A percentile compares a stretch with the other conserved stretches of the same genome.
phyloP scores from a whole-genome alignment of 306 rosid species.

The Aeschynomene evenia region DNA sequence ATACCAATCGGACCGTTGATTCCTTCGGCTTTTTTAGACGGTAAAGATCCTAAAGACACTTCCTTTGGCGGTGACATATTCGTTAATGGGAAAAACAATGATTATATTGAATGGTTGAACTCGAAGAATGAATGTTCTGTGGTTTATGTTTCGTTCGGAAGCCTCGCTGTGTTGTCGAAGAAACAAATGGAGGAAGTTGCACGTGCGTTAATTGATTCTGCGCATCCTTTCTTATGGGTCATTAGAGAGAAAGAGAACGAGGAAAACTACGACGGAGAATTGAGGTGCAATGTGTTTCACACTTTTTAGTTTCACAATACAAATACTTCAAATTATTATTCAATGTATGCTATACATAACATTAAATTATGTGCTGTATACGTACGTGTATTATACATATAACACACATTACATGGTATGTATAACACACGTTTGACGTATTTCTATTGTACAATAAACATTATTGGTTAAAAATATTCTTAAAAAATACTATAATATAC shows the following conservation, averaged over 20 bases:
- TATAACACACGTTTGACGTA: too few relatives aligned
- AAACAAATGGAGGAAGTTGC: constrained; percentile 63
- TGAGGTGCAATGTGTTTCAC: too few relatives aligned
- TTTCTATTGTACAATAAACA: too few relatives aligned
- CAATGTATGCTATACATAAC: too few relatives aligned
- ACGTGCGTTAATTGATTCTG: constrained; percentile 45
- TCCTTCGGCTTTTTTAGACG: constrained; percentile 47
- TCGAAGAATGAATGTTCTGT: constrained; percentile 44
- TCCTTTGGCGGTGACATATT: constrained; percentile 46
- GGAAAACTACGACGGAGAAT: not conserved
- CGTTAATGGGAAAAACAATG: not conserved
- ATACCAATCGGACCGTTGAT: constrained; percentile 62
- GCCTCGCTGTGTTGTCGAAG: constrained; percentile 29
- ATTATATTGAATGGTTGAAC: constrained; percentile 54
- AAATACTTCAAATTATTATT: too few relatives aligned
- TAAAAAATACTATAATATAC: too few relatives aligned
- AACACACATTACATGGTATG: too few relatives aligned
- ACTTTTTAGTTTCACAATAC: too few relatives aligned
- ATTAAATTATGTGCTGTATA: too few relatives aligned
- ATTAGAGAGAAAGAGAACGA: constrained; percentile 21
- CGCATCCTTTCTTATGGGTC: constrained; percentile 57
- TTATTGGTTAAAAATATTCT: too few relatives aligned
- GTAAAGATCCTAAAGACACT: constrained; percentile 32
- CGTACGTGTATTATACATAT: too few relatives aligned
- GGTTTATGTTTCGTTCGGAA: constrained; percentile 67